A percentile compares a stretch with the other conserved stretches of the same genome.
Evolutionary conservation across 352 stramenopile species (phyloP).

Genomic region (Blastocystis sp.): DNA sequence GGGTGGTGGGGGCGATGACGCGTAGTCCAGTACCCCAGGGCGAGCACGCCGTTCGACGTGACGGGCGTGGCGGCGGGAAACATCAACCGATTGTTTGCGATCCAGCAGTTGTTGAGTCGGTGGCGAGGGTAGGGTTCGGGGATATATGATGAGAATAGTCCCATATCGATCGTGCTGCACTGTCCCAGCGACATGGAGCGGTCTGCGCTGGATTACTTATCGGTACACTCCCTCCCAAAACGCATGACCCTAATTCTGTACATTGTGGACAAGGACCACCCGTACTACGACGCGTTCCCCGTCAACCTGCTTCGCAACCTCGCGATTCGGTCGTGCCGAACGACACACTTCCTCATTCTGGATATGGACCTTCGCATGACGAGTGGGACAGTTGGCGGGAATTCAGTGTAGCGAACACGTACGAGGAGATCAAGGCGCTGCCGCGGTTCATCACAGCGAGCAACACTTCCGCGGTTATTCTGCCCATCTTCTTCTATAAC

Average conservation of each 20-base stretch:
- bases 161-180: conserved; percentile 16
- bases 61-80: conserved; percentile 13
- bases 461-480: conserved; percentile 37
- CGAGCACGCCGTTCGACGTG: conserved; percentile 24
- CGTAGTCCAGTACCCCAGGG: conserved; percentile 3
- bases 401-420: conserved; percentile 19
- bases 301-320: conserved; percentile 55
- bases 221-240: conserved; percentile 2
- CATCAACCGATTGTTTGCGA: conserved; percentile 45
- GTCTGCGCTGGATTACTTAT: not conserved
- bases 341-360: conserved; percentile 53
- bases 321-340: conserved; percentile 14
- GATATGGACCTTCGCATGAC: conserved; percentile 66
- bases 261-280: conserved; percentile 16
- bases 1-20: not conserved
- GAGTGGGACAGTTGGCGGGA: not conserved
- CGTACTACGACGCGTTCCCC: conserved; percentile 41
- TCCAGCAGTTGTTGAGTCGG: conserved; percentile 39
- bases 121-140: conserved; percentile 30
- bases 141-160: not conserved
- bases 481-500: conserved; percentile 67
- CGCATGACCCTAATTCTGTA: conserved; percentile 43
- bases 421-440: not conserved
- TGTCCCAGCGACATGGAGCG: not conserved
- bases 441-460: not conserved